phyloP scores from a whole-genome alignment of 805 yeast species.

The Wickerhamiella musiphila region DNA sequence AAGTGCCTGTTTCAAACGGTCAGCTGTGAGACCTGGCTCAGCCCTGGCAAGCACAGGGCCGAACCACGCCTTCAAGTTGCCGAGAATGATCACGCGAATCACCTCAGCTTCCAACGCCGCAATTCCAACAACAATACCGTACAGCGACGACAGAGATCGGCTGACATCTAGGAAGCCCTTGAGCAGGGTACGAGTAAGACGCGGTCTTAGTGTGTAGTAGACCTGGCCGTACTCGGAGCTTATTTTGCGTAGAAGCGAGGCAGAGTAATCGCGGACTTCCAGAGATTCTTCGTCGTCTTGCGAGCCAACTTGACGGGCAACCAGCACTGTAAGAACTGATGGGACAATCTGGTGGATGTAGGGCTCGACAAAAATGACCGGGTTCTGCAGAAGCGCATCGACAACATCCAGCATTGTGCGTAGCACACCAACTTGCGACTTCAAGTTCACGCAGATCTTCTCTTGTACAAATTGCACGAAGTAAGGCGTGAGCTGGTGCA shows the following conservation, averaged over 20 bases:
- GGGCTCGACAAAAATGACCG: conserved; percentile 79
- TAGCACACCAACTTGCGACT: conserved; percentile 42
- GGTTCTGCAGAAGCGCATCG: conserved; percentile 66
- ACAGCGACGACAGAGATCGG: conserved; percentile 75
- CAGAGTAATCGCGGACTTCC: conserved; percentile 78
- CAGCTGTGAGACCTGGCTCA: conserved; percentile 19
- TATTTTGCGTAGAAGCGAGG: conserved; percentile 65
- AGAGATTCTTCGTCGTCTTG: conserved; percentile 23
- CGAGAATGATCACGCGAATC: conserved; percentile 62
- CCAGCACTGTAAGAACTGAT: conserved; percentile 72
- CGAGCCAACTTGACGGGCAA: conserved; percentile 76
- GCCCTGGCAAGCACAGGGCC: conserved; percentile 30
- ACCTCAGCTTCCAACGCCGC: conserved; percentile 77
- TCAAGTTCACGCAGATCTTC: conserved; percentile 74
- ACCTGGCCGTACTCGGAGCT: conserved; percentile 64
- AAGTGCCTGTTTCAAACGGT: conserved; percentile 11
- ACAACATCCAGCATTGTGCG: conserved; percentile 80
- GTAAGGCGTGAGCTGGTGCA: conserved; percentile 92
- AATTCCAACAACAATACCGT: conserved; percentile 79
- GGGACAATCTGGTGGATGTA: conserved; percentile 95
- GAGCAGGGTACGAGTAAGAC: conserved; percentile 81
- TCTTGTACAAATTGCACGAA: conserved; percentile 93
- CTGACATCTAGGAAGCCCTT: conserved; percentile 78
- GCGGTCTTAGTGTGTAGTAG: conserved; percentile 76
- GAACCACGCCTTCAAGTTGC: conserved; percentile 69